These are phyloP conservation scores for Leptosphaerulina australis DNA, from an alignment of 2,329 filamentous ascomycete species.

Conservation along the genomic window DNA sequence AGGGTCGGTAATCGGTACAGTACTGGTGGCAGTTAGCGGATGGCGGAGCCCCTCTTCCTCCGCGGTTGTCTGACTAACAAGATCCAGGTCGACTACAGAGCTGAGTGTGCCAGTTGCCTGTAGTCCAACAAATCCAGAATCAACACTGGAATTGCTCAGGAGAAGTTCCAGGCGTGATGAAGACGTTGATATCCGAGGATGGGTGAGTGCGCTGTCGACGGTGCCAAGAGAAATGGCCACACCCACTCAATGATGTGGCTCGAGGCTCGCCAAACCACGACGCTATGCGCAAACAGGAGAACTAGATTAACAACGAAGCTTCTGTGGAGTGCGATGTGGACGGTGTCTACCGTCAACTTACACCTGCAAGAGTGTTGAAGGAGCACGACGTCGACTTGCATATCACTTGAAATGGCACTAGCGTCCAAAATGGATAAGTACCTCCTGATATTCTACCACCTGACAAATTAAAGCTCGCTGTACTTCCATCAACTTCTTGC, in stretches of 20 bases:
- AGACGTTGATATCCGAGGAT: slow-evolving; percentile 27
- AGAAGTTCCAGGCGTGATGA: slow-evolving; percentile 13
- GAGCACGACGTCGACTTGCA: slow-evolving; percentile 40
- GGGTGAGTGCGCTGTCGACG: slow-evolving; percentile 42
- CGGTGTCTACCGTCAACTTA: background rate
- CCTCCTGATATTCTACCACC: slow-evolving; percentile 28
- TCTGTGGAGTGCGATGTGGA: background rate
- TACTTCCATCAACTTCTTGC: slow-evolving; percentile 4
- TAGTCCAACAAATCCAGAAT: slow-evolving; percentile 17
- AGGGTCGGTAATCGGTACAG: slow-evolving; percentile 24
- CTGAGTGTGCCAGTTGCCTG: slow-evolving; percentile 18
- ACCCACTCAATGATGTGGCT: slow-evolving; percentile 39
- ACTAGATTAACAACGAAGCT: slow-evolving; percentile 11
- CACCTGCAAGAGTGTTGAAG: slow-evolving; percentile 25
- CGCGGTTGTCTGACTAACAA: slow-evolving; percentile 35
- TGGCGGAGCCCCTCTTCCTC: slow-evolving; percentile 39
- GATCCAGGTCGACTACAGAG: slow-evolving; percentile 19
- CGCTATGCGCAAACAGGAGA: slow-evolving; percentile 23
- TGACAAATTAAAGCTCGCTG: slow-evolving; percentile 11
- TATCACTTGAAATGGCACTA: slow-evolving; percentile 34
- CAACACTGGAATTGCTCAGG: slow-evolving; percentile 3
- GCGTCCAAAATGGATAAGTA: slow-evolving; percentile 42
- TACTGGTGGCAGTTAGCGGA: slow-evolving; percentile 45
- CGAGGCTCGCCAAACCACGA: slow-evolving; percentile 33
- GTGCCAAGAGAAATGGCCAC: slow-evolving; percentile 40